Base-by-base conservation (phyloP, 192 early-diverging fungal species). In the Gorgonomyces haynaldii region DNA sequence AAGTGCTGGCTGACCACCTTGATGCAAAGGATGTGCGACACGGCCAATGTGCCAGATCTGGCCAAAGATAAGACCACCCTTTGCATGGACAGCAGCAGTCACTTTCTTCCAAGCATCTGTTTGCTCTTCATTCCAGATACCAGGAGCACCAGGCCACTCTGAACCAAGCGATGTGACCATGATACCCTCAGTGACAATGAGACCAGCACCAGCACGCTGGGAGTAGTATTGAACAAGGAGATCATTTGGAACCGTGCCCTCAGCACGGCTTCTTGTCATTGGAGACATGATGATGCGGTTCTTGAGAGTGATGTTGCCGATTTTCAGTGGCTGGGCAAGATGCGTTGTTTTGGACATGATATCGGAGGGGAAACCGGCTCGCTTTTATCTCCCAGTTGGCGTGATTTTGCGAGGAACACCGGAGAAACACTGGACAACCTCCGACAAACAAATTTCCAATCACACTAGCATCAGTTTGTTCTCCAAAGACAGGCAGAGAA, bases 21-120 rank as follows among this genome's bases (percentile, higher is more conserved):
- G 19, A 23, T 26, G 16, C 40, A 56, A 62, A 20, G 58, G 62
- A 2, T 40, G 67, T 20, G 73, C 72, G 51, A 93, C 91, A 37
- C 86, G 76, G 3, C 88, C 88, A 16, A 83, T 82, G 46, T 96
- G 91, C 0, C 76, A 83, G 3, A 94, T 45, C 52, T 96, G 88
- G 49, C 91, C 82, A 12, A 47, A 69, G 24, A 38, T 39, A 1
- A 40, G 29, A 32, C 21, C 42, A 10, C 79, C 79, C 22, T 79
- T 70, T 0, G 62, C 54, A 38, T 89, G 85, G 16, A 70, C 62
- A 61, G 80, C 72, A 28, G 76, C 58, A 12, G 74, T 75, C 15
- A 89, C 65, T 1, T 65, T 62, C 39, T 67, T 71, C 15, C 82
- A 58, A 9, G 37, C 42, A 1, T 62, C 62, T 1, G 84, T 70